A percentile compares a stretch with the other conserved stretches of the same genome.
Evolutionary conservation across 352 stramenopile species (phyloP).

Genomic region (Phytophthora aleatoria): DNA sequence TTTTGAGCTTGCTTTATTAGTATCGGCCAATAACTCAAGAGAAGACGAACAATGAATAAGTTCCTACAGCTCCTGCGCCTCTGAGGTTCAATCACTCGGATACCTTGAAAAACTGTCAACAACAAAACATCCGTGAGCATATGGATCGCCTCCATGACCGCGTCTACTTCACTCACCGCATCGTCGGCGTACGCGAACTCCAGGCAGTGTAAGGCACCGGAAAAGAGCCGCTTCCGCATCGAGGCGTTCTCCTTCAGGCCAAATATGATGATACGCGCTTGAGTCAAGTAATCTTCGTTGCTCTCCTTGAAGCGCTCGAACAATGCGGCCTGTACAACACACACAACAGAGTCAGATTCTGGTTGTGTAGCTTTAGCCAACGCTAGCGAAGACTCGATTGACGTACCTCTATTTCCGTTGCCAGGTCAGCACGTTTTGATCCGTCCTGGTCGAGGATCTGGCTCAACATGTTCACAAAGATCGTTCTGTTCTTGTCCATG

Average conservation of each 20-base stretch:
- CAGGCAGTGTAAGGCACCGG: conserved; percentile 62
- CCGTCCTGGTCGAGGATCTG: conserved; percentile 56
- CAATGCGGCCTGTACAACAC: conserved; percentile 48
- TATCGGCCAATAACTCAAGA: conserved; percentile 12
- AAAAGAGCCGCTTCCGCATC: conserved; percentile 69
- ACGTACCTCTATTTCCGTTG: conserved; percentile 76
- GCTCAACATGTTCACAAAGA: conserved; percentile 75
- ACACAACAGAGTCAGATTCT: conserved; percentile 12
- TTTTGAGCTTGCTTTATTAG: conserved; percentile 6
- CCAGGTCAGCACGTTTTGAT: conserved; percentile 41
- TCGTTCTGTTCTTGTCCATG: conserved; percentile 59
- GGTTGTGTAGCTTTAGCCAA: not conserved
- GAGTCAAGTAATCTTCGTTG: conserved; percentile 74
- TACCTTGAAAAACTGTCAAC: conserved; percentile 52
- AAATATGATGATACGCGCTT: conserved; percentile 82
- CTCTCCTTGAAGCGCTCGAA: conserved; percentile 86
- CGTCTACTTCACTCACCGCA: conserved; percentile 45
- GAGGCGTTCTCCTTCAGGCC: conserved; percentile 69
- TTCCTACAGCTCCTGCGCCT: conserved; percentile 26
- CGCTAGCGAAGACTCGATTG: not conserved
- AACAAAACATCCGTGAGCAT: conserved; percentile 9
- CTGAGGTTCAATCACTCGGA: conserved; percentile 24
- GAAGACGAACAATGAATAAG: conserved; percentile 26
- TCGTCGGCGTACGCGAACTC: conserved; percentile 79
- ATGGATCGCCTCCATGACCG: not conserved